Base-by-base conservation (phyloP, 31 red algal genomes). In the Bonnemaisonia californica region DNA sequence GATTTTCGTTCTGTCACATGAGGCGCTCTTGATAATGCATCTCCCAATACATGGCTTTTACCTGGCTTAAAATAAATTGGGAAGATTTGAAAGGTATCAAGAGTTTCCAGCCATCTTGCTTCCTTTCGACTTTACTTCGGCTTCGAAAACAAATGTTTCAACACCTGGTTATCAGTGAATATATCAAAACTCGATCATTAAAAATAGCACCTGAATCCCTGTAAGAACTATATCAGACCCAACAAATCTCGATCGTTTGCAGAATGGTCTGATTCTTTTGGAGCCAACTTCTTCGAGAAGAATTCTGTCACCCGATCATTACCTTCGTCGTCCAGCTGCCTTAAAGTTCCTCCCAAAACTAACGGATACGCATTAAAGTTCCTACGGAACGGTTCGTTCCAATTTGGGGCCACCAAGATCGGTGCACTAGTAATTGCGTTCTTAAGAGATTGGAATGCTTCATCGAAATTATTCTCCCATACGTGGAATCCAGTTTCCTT, bases 21-120 rank as follows among this genome's bases (percentile, higher is more conserved):
- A 8, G 75, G 56, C n/a, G 57, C 75, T 41, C 75, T 4, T 5
- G 80, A 84, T 29, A 84, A 61, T 13, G 32, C 21, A 47, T 73
- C 54, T 62, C 13, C 67, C 3, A 84, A 51, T 7, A 84, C 80
- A 24, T 84, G 80, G 23, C 72, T 37, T 32, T 47, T 42, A 39
- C 80, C 67, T 13, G 28, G 80, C 24, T 70, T 57, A 35, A 82
- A 26, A 26, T 28, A 70, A 33, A 82, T 82, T 18, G 34, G 19
- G 4, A 45, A 51, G 26, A 84, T 73, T 40, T 54, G 51, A 84
- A 84, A 84, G 27, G 34, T 32, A 35, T 9, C 37, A 4, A 84
- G 28, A 31, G 37, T 34, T 8, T 86, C 82, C 22, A 77, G 3
- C 71, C 82, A 86, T 9, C 82, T 18, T 47, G 82, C 71, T 69